Percentiles rank a stretch among this genome's conserved stretches.
These are phyloP conservation scores for Udeniomyces megalosporus DNA, from an alignment of 768 basidiomycete species.

Conservation along the genomic window DNA sequence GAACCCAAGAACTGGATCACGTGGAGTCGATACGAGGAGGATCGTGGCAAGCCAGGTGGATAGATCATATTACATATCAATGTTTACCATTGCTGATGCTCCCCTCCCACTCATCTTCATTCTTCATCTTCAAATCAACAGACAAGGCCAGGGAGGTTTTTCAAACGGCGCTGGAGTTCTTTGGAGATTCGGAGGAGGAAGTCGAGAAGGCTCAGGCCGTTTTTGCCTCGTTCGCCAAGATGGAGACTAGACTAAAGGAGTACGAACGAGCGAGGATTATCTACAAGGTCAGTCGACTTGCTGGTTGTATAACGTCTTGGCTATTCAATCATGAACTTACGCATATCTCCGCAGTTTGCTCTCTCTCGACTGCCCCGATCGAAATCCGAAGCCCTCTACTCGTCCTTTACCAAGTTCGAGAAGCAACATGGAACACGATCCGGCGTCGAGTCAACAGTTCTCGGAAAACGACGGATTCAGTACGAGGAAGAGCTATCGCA, in stretches of 20 bases:
- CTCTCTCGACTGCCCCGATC: conserved; percentile 78
- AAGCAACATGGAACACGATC: conserved; percentile 87
- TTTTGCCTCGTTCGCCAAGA: conserved; percentile 83
- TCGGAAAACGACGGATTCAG: conserved; percentile 94
- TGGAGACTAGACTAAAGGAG: conserved; percentile 93
- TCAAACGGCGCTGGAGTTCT: conserved; percentile 78
- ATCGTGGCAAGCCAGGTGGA: conserved; percentile 36
- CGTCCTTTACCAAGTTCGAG: conserved; percentile 91
- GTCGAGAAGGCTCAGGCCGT: conserved; percentile 82
- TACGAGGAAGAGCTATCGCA: conserved; percentile 91
- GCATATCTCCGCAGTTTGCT: conserved; percentile 54
- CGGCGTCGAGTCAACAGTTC: conserved; percentile 79
- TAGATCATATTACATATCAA: neutral
- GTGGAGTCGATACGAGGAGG: conserved; percentile 50
- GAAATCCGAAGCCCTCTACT: conserved; percentile 66
- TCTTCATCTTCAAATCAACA: neutral
- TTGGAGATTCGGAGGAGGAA: conserved; percentile 65
- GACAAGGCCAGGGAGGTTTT: conserved; percentile 73
- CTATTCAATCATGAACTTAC: no score
- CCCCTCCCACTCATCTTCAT: neutral
- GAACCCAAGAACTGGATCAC: conserved; percentile 50
- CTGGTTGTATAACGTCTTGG: neutral
- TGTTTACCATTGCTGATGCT: neutral
- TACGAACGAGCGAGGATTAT: conserved; percentile 92
- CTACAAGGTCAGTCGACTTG: conserved; percentile 53